Percentiles rank a stretch among this genome's conserved stretches.
These are phyloP conservation scores for Vaccinium macrocarpon DNA, from an alignment of 148 eudicot species.

Conservation along the genomic window DNA sequence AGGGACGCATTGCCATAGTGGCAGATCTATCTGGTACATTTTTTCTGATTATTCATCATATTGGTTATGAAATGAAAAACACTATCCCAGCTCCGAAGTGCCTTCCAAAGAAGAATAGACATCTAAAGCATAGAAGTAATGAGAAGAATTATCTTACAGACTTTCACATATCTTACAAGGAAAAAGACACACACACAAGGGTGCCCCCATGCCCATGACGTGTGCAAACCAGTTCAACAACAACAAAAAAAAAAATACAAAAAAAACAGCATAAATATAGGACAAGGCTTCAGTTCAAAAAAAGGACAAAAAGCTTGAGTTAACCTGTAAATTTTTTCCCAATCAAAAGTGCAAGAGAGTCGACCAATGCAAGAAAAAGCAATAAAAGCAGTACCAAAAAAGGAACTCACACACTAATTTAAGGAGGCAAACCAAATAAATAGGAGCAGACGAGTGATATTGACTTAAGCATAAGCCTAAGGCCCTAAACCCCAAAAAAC, in stretches of 20 bases:
- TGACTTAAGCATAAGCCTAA: background rate
- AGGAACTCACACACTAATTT: background rate
- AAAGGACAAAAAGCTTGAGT: background rate
- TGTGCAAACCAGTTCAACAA: background rate
- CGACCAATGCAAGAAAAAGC: background rate
- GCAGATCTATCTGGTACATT: background rate
- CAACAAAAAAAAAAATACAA: background rate
- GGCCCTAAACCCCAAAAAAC: too few relatives aligned
- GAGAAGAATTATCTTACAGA: background rate
- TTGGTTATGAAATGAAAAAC: background rate
- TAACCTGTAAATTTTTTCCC: background rate
- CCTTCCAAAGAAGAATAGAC: background rate
- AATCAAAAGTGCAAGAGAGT: background rate
- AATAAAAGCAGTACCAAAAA: background rate
- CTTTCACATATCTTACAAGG: background rate
- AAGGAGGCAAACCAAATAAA: background rate
- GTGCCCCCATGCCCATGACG: background rate
- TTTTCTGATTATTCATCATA: background rate
- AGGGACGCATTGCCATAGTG: constrained; percentile 1
- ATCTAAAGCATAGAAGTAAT: background rate
- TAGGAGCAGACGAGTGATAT: background rate
- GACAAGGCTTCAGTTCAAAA: too few relatives aligned
- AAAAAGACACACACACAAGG: background rate
- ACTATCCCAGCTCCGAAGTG: background rate
- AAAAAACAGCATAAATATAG: background rate